Evolutionary conservation across 352 stramenopile species (phyloP).

Genomic region (Globisporangium yorkense): DNA sequence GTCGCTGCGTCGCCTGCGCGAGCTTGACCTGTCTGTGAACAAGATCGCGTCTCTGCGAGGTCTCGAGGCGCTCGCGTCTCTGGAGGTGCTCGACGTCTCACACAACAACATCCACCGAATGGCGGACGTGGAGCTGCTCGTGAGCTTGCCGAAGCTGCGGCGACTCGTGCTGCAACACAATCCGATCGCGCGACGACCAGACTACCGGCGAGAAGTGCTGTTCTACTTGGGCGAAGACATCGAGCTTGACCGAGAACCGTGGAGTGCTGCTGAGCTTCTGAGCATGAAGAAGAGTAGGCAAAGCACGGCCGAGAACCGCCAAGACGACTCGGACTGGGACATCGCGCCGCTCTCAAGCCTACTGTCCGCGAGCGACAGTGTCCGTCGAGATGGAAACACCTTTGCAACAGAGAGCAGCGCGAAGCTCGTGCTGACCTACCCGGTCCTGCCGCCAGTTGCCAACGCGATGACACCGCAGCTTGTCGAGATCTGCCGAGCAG

Average conservation of each 20-base stretch:
- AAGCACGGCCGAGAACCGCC: neutral
- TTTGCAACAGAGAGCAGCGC: neutral
- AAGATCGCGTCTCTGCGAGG: slow-evolving; percentile 46
- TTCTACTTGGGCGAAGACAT: slow-evolving; percentile 70
- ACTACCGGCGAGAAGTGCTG: slow-evolving; percentile 76
- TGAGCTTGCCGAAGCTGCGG: slow-evolving; percentile 27
- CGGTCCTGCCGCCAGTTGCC: slow-evolving; percentile 15
- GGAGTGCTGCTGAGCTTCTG: slow-evolving; percentile 51
- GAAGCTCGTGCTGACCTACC: slow-evolving; percentile 42
- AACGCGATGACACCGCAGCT: slow-evolving; percentile 23
- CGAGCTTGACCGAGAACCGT: slow-evolving; percentile 56
- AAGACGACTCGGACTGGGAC: neutral
- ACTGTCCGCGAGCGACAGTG: neutral
- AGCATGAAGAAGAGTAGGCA: slow-evolving; percentile 70
- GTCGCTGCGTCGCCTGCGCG: slow-evolving; percentile 26
- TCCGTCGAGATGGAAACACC: neutral
- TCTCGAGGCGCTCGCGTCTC: slow-evolving; percentile 31
- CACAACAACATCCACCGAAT: slow-evolving; percentile 59
- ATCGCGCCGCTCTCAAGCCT: neutral
- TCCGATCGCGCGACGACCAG: slow-evolving; percentile 54
- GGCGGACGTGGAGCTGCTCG: slow-evolving; percentile 47
- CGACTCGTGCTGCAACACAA: slow-evolving; percentile 69
- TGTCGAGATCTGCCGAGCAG: slow-evolving; percentile 40
- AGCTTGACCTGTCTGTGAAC: slow-evolving; percentile 70
- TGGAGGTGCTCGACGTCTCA: slow-evolving; percentile 65